A percentile compares a stretch with the other conserved stretches of the same genome.
These are phyloP conservation scores for Grosmannia clavigera DNA, from an alignment of 2,329 filamentous ascomycete species.

Conservation along the genomic window DNA sequence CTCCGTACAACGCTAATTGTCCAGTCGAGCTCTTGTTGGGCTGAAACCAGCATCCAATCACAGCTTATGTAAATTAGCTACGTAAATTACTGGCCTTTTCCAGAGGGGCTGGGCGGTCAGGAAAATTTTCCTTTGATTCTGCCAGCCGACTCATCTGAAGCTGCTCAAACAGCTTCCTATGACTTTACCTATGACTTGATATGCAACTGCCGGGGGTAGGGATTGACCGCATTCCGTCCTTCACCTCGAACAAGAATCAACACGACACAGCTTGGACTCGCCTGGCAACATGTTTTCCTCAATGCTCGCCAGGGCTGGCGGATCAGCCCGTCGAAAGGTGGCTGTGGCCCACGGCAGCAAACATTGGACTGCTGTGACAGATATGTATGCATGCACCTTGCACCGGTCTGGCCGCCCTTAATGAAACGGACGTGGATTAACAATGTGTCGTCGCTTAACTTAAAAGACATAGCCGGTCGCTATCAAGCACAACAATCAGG, in stretches of 20 bases:
- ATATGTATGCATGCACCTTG: not conserved
- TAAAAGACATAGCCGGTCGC: conserved; percentile 28
- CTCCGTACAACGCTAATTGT: no score
- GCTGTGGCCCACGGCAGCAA: not conserved
- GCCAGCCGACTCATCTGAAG: conserved; percentile 4
- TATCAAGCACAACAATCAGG: conserved; percentile 37
- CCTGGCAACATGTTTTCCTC: not conserved
- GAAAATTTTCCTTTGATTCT: conserved; percentile 4
- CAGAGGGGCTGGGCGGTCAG: conserved; percentile 1
- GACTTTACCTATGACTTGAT: conserved; percentile 15
- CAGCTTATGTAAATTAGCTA: not conserved
- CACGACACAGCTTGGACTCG: not conserved
- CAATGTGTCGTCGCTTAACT: not conserved
- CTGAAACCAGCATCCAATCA: conserved; percentile 5
- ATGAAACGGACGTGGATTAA: not conserved
- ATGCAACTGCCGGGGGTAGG: not conserved
- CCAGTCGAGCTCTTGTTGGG: no score
- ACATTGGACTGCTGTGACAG: not conserved
- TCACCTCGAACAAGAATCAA: not conserved
- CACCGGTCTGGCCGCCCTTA: not conserved
- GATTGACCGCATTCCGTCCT: not conserved
- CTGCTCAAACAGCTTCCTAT: not conserved
- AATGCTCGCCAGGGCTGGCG: not conserved
- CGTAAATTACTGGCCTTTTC: not conserved
- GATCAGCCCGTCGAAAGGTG: not conserved